Conservation (phyloP, 805 yeast species). For the Candida mattraensis region DNA sequence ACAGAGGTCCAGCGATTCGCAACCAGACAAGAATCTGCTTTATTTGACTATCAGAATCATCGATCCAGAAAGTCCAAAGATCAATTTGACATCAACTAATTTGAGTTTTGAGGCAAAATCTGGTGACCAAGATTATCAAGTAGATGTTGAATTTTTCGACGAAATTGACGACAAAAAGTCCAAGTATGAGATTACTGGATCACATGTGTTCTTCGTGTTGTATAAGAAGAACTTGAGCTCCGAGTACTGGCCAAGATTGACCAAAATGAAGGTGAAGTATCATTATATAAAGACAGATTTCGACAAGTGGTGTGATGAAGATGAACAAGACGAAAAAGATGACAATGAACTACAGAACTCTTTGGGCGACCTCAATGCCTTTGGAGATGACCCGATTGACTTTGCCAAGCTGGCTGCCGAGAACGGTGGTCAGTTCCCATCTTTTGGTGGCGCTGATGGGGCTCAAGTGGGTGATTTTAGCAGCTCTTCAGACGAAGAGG, state of each 20-base stretch:
- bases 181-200: constrained; percentile 56
- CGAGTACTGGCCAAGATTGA: constrained; percentile 95
- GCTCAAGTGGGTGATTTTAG: constrained; percentile 28
- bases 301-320: constrained; percentile 98
- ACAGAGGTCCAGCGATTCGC: constrained; percentile 83
- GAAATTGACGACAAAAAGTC: constrained; percentile 71
- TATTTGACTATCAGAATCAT: constrained; percentile 71
- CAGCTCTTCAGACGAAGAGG: constrained; percentile 32
- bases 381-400: constrained; percentile 29
- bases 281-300: constrained; percentile 90
- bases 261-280: constrained; percentile 78
- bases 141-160: constrained; percentile 72
- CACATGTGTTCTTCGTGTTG: constrained; percentile 61
- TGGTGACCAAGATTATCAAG: constrained; percentile 55
- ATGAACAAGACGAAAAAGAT: constrained; percentile 80
- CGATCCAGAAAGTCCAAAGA: constrained; percentile 63
- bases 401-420: constrained; percentile 30
- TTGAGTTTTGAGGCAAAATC: constrained; percentile 53
- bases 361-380: constrained; percentile 21
- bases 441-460: constrained; percentile 37
- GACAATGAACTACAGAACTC: constrained; percentile 37
- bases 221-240: constrained; percentile 65
- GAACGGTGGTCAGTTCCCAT: constrained; percentile 50
- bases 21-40: constrained; percentile 69
- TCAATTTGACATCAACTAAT: constrained; percentile 56